These are phyloP conservation scores for Mentha longifolia DNA, from an alignment of 257 asterid species.

Conservation along the genomic window DNA sequence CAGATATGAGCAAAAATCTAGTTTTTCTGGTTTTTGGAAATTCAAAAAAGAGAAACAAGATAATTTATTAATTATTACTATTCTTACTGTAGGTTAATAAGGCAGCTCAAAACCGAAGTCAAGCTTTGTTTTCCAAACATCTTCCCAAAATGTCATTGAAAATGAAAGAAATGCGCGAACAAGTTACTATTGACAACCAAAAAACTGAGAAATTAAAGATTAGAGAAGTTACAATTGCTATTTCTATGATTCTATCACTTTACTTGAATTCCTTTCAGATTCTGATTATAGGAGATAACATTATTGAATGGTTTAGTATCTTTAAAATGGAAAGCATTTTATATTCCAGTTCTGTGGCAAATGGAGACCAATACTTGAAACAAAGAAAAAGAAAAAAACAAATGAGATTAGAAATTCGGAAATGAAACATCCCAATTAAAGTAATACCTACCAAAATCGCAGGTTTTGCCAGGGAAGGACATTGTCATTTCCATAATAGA, in stretches of 20 bases:
- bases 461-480: conserved; percentile 90
- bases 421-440: conserved; percentile 8
- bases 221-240: background rate
- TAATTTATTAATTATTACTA: background rate
- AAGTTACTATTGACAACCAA: conserved; percentile 1
- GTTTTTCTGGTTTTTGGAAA: conserved; percentile 1
- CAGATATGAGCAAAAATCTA: background rate
- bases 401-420: background rate
- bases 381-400: background rate
- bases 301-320: background rate
- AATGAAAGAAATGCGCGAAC: background rate
- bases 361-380: background rate
- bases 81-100: background rate
- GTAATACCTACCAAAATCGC: conserved; percentile 76
- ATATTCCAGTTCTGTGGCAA: background rate
- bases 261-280: background rate
- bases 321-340: background rate
- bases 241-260: background rate
- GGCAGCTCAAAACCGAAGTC: background rate
- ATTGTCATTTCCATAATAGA: conserved; percentile 74
- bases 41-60: background rate
- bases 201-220: background rate
- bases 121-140: background rate
- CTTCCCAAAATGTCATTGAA: background rate
- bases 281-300: background rate